A percentile compares a stretch with the other conserved stretches of the same genome.
phyloP scores from a whole-genome alignment of 148 eudicot species.

The Camellia granthamiana region DNA sequence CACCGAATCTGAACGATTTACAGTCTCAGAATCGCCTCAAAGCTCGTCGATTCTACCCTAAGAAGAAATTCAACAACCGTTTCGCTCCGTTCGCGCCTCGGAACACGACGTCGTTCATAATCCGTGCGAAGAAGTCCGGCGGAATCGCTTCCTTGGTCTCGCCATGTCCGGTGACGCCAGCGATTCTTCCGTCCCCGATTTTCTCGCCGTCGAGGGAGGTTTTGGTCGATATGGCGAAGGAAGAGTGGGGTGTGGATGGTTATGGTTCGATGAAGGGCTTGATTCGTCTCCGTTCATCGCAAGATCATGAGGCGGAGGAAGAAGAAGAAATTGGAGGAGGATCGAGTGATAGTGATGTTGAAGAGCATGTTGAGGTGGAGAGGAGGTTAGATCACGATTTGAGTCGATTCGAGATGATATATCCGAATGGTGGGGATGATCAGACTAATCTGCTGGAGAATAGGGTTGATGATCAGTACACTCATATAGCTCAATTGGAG shows the following conservation, averaged over 20 bases:
- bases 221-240: slow-evolving; percentile 31
- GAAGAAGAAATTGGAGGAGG: slow-evolving; percentile 23
- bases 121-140: slow-evolving; percentile 33
- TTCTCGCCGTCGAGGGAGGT: slow-evolving; percentile 33
- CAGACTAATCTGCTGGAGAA: slow-evolving; percentile 20
- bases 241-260: slow-evolving; percentile 38
- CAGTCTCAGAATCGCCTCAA: slow-evolving; percentile 14
- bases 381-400: slow-evolving; percentile 35
- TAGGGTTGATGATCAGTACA: slow-evolving; percentile 25
- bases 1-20: slow-evolving; percentile 10
- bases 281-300: slow-evolving; percentile 23
- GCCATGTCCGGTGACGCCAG: slow-evolving; percentile 39
- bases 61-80: slow-evolving; percentile 24
- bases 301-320: slow-evolving; percentile 19
- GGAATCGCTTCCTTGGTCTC: slow-evolving; percentile 31
- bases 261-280: slow-evolving; percentile 36
- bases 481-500: slow-evolving; percentile 19
- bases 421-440: slow-evolving; percentile 21
- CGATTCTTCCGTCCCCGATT: slow-evolving; percentile 26
- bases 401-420: slow-evolving; percentile 37
- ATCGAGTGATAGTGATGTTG: slow-evolving; percentile 27
- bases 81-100: slow-evolving; percentile 31
- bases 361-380: slow-evolving; percentile 31
- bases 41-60: slow-evolving; percentile 18
- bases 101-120: slow-evolving; percentile 32